Evolutionary conservation across 2,329 filamentous ascomycete genomes (phyloP).

Genomic region (Trichoderma sp.): DNA sequence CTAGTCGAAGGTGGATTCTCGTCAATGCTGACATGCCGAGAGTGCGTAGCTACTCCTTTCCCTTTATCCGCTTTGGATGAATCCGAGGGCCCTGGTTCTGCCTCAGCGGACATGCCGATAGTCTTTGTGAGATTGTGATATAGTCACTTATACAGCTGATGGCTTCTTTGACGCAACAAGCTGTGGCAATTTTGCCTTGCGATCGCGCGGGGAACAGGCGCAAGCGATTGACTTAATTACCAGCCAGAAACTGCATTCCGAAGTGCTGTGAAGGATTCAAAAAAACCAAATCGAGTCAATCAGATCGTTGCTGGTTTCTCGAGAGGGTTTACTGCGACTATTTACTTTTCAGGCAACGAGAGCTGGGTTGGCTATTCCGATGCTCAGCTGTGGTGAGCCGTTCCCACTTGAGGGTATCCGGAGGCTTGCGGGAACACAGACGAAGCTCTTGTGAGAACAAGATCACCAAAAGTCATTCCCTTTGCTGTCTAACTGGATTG

Average conservation of each 20-base stretch:
- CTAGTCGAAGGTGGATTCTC: neutral
- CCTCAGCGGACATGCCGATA: neutral
- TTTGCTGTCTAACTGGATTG: neutral
- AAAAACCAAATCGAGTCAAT: neutral
- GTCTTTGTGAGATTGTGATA: neutral
- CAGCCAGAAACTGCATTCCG: neutral
- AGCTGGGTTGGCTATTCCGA: neutral
- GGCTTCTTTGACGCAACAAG: neutral
- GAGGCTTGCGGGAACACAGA: constrained; percentile 1
- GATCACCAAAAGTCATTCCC: neutral
- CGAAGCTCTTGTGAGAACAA: constrained; percentile 1
- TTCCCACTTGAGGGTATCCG: constrained; percentile 1
- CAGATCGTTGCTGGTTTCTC: neutral
- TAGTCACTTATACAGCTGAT: constrained; percentile 8
- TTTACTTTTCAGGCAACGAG: neutral
- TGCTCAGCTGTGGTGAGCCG: neutral
- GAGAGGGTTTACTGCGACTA: neutral
- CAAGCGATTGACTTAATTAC: neutral
- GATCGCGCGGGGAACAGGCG: constrained; percentile 13
- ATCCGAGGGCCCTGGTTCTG: neutral
- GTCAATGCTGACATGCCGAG: constrained; percentile 21
- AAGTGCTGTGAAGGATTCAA: neutral
- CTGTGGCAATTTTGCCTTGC: neutral
- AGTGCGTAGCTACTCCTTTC: constrained; percentile 17
- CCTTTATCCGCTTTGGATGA: neutral